Evolutionary conservation across 306 rosid genomes (phyloP).

Genomic region (Quercus bicolor): DNA sequence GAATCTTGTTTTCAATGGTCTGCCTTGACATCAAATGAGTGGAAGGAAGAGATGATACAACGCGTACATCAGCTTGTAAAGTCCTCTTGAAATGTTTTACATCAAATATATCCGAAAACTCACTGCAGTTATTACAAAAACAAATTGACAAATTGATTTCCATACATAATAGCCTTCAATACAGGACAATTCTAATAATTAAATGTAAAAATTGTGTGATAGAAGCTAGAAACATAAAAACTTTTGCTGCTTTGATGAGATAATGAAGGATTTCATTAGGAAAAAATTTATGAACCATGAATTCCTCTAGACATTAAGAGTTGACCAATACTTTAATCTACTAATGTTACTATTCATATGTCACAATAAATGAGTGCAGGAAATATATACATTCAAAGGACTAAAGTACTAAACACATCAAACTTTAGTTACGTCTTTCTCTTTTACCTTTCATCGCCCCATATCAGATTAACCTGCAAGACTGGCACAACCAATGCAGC

Average conservation of each 20-base stretch:
- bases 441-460: slow-evolving; percentile 55
- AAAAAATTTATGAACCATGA: no score
- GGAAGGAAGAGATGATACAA: slow-evolving; percentile 49
- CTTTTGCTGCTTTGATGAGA: no score
- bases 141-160: neutral
- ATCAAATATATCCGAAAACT: slow-evolving; percentile 56
- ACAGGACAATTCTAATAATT: neutral
- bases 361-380: no score
- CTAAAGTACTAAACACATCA: neutral
- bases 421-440: neutral
- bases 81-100: slow-evolving; percentile 44
- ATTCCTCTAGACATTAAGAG: no score
- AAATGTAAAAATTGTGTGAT: neutral
- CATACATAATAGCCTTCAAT: neutral
- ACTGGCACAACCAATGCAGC: slow-evolving; percentile 51
- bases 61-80: slow-evolving; percentile 47
- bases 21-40: slow-evolving; percentile 45
- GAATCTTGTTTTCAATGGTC: slow-evolving; percentile 35
- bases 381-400: neutral
- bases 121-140: slow-evolving; percentile 25
- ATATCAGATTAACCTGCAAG: slow-evolving; percentile 51
- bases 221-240: no score
- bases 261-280: no score
- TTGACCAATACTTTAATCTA: no score
- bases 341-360: no score